Evolutionary conservation across 2,329 filamentous ascomycete species (phyloP).

Genomic region (Fusarium incarnatum): DNA sequence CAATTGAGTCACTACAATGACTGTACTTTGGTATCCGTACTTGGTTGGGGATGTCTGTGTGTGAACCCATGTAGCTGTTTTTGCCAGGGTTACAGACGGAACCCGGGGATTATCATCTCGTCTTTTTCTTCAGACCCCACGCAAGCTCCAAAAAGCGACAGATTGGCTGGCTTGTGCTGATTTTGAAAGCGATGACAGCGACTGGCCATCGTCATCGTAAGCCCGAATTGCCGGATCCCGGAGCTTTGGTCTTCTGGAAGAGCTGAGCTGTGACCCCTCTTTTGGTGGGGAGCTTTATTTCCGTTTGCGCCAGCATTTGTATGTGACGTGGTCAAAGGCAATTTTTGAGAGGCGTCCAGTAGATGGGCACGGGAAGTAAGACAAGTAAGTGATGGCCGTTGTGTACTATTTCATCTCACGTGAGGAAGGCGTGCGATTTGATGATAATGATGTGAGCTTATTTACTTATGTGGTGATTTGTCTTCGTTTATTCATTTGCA

Average conservation of each 20-base stretch:
- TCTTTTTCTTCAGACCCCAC: slow-evolving; percentile 4
- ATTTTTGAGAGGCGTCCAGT: neutral
- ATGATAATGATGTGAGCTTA: neutral
- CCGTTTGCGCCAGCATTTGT: neutral
- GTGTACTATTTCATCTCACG: neutral
- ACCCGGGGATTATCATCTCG: slow-evolving; percentile 11
- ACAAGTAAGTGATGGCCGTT: neutral
- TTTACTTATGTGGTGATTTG: neutral
- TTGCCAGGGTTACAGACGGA: neutral
- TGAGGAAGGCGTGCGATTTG: too few relatives aligned
- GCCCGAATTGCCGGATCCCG: slow-evolving; percentile 21
- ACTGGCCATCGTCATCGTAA: neutral
- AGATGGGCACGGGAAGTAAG: neutral
- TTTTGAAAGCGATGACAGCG: neutral
- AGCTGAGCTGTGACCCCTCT: neutral
- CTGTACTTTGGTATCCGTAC: neutral
- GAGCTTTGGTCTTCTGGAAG: neutral
- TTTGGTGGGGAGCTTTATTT: neutral
- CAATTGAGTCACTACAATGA: too few relatives aligned
- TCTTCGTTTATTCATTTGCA: neutral
- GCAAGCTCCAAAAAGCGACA: neutral
- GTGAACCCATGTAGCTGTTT: slow-evolving; percentile 1
- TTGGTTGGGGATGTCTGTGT: neutral
- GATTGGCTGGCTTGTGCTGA: slow-evolving; percentile 8
- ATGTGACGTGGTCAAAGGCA: neutral